These are phyloP conservation scores for Aspergillus campestris DNA, from an alignment of 495 filamentous ascomycete genomes.

Conservation along the genomic window DNA sequence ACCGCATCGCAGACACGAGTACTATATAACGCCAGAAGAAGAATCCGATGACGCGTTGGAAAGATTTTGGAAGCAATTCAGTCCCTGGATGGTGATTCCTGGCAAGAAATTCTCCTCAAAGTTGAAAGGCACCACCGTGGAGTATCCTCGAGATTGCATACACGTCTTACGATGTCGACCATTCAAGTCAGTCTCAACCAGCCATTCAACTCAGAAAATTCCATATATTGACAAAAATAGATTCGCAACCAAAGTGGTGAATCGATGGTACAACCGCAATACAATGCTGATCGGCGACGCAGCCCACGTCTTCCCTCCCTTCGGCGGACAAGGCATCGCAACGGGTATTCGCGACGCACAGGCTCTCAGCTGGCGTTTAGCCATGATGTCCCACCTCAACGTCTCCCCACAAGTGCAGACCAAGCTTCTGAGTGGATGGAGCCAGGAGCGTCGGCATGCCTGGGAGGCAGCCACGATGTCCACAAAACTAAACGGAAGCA, in stretches of 20 bases:
- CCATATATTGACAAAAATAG: neutral
- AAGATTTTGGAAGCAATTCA: neutral
- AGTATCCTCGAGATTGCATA: constrained; percentile 35
- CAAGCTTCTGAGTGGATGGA: constrained; percentile 1
- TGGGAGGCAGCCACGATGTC: constrained; percentile 1
- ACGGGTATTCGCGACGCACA: constrained; percentile 21
- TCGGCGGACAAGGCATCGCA: constrained; percentile 41
- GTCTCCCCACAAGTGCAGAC: neutral
- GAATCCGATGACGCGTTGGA: neutral
- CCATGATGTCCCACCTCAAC: constrained; percentile 14
- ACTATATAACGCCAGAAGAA: neutral
- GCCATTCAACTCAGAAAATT: neutral
- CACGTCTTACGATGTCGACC: constrained; percentile 35
- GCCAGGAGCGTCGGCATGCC: constrained; percentile 1
- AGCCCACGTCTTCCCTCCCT: constrained; percentile 42
- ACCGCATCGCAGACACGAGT: neutral
- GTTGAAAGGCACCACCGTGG: constrained; percentile 5
- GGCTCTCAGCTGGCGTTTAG: constrained; percentile 34
- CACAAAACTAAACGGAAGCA: constrained; percentile 3
- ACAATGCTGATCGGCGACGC: constrained; percentile 37
- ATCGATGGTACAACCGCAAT: constrained; percentile 31
- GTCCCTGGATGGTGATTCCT: neutral
- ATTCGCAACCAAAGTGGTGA: constrained; percentile 22
- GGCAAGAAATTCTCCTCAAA: neutral
- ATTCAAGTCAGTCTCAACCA: constrained; percentile 23